Evolutionary conservation across 2,329 filamentous ascomycete species (phyloP), one percentile per base, ranked within the genome.

Genomic region (Sporothrix euskadiensis): DNA sequence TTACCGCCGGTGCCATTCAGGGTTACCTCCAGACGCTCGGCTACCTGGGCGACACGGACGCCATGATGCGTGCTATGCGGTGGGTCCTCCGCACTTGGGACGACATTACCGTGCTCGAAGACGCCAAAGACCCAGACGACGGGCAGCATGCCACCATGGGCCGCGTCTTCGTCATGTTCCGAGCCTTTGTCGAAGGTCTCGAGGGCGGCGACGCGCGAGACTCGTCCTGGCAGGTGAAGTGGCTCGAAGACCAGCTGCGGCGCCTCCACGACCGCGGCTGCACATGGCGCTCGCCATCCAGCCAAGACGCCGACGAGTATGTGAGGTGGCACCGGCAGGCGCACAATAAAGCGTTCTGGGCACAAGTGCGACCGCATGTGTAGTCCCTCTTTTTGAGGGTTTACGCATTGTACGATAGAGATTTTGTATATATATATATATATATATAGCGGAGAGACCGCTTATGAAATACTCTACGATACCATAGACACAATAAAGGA

Each of bases 11-110:
- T 26, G 80, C 85, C 52, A 78, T 89, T 1, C 88, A 91, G 76
- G 82, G 83, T 1, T 91, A 92, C 78, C 85, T 94, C 79, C 85
- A 89, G 65, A 85, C 88, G 0, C 82, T 94, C 30, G 91, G 88
- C 0, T 85, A 87, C 71, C 80, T 89, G n/a, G 86, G 86, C 49
- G 88, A 93, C 76, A 83, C 84, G 68, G 81, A 85, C 1, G 88
- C 86, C 69, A 88, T 93, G 79, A 83, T 86, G 5, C 82, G 82
- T 4, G 80, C 90, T 5, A 80, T 91, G 16, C 80, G 82, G 41
- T 94, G 90, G 90, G 86, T 91, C 76, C 80, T 87, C 0, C 76
- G 80, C 32, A 81, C 89, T 76, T 85, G 85, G 81, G 78, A 79
- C 6, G 79, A 78, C 35, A 78, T 79, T 10, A 73, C 81, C 47